A percentile compares a stretch with the other conserved stretches of the same genome.
Evolutionary conservation across 768 basidiomycete species (phyloP).

Genomic region (Leucocoprinus sp.): DNA sequence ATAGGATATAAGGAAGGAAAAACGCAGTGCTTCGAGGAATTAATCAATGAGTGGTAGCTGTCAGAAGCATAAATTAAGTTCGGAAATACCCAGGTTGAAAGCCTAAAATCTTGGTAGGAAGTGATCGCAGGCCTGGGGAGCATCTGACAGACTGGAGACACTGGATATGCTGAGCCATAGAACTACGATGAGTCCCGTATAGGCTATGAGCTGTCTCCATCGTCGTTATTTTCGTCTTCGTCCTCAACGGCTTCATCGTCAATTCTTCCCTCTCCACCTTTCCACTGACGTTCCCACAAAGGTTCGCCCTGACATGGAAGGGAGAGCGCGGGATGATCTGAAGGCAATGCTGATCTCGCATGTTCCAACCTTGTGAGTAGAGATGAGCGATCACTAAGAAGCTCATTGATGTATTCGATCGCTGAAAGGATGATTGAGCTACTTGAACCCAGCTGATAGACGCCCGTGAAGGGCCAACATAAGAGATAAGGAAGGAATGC

Average conservation of each 20-base stretch:
- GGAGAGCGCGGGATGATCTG: slow-evolving; percentile 48
- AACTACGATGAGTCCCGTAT: background rate
- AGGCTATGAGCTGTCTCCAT: slow-evolving; percentile 11
- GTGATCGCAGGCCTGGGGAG: no score
- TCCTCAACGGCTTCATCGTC: slow-evolving; percentile 41
- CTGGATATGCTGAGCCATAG: background rate
- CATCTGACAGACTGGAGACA: no score
- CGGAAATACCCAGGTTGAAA: no score
- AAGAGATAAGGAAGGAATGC: slow-evolving; percentile 1
- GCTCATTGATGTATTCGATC: slow-evolving; percentile 72
- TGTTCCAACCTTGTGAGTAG: slow-evolving; percentile 52
- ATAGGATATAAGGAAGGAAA: no score
- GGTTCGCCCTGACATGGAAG: slow-evolving; percentile 26
- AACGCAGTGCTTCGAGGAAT: no score
- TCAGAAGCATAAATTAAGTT: no score
- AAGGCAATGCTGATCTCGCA: slow-evolving; percentile 50
- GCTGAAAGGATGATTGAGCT: slow-evolving; percentile 35
- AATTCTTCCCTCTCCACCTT: slow-evolving; percentile 54
- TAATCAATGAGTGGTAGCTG: no score
- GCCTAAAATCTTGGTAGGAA: no score
- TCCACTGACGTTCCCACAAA: slow-evolving; percentile 82
- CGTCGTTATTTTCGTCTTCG: slow-evolving; percentile 29
- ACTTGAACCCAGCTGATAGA: slow-evolving; percentile 4
- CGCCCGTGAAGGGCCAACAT: slow-evolving; percentile 5
- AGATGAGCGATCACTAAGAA: slow-evolving; percentile 50